Evolutionary conservation across 2,329 filamentous ascomycete genomes (phyloP).

Genomic region (Scedosporium apiospermum): DNA sequence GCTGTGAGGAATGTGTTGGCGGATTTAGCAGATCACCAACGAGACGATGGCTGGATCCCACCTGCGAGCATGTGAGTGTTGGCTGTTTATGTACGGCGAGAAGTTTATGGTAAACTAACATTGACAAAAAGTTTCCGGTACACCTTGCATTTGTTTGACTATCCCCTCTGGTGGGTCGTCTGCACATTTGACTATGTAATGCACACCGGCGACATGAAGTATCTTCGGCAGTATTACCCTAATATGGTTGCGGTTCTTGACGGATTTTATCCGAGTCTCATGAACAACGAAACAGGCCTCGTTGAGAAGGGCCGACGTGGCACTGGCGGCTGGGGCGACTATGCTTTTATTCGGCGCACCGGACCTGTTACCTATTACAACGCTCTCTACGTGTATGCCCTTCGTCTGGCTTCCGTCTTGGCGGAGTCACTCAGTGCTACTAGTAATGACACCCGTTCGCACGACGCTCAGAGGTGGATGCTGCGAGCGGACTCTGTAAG

Average conservation of each 20-base stretch:
- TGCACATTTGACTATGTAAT: conserved; percentile 37
- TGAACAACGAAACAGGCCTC: conserved; percentile 26
- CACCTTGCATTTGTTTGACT: conserved; percentile 38
- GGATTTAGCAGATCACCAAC: conserved; percentile 38
- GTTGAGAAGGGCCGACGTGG: conserved; percentile 28
- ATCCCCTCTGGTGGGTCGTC: conserved; percentile 43
- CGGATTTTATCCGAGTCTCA: conserved; percentile 33
- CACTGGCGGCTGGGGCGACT: conserved; percentile 35
- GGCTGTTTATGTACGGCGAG: neutral
- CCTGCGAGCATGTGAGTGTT: conserved; percentile 38
- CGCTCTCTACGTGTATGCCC: conserved; percentile 36
- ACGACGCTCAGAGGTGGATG: conserved; percentile 30
- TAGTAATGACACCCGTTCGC: conserved; percentile 9
- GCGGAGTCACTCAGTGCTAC: conserved; percentile 19
- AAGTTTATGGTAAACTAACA: conserved; percentile 18
- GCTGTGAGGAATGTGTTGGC: conserved; percentile 36
- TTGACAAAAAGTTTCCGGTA: conserved; percentile 19
- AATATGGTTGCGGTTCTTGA: conserved; percentile 32
- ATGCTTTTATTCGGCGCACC: conserved; percentile 36
- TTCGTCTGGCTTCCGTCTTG: conserved; percentile 32
- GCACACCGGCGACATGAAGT: conserved; percentile 36
- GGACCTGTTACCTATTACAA: conserved; percentile 44
- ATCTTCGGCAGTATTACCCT: conserved; percentile 29
- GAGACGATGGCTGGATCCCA: conserved; percentile 42
- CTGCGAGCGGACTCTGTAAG: conserved; percentile 24